Percentiles rank a stretch among this genome's conserved stretches.
These are phyloP conservation scores for Xerocomellus chrysenteron DNA, from an alignment of 768 basidiomycete genomes.

Conservation along the genomic window DNA sequence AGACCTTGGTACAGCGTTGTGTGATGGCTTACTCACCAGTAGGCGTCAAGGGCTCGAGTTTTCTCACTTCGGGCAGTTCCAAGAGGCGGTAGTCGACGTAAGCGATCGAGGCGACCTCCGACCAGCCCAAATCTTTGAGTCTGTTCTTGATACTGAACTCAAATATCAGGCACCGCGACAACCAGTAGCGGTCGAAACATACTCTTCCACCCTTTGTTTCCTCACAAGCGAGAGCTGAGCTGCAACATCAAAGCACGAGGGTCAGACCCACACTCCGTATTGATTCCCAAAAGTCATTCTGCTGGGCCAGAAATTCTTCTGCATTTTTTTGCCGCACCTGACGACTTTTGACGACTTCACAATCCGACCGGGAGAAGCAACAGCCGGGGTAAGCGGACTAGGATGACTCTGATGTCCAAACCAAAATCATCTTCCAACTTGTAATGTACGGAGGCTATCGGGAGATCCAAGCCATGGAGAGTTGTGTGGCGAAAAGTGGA, in stretches of 20 bases:
- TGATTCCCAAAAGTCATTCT: background rate
- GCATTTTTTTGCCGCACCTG: background rate
- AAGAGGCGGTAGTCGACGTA: background rate
- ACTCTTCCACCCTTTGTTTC: constrained; percentile 1
- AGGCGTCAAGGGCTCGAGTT: background rate
- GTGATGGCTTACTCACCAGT: constrained; percentile 1
- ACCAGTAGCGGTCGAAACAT: background rate
- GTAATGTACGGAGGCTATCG: background rate
- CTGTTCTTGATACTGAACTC: background rate
- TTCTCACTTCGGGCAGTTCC: constrained; percentile 7
- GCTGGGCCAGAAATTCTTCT: background rate
- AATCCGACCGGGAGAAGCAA: constrained; percentile 4
- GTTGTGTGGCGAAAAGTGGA: no score
- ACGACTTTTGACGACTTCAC: background rate
- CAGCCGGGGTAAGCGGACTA: rapidly evolving
- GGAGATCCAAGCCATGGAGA: background rate
- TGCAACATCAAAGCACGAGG: background rate
- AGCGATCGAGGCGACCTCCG: rapidly evolving
- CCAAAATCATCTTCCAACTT: no score
- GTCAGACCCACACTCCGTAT: constrained; percentile 1
- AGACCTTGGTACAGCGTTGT: background rate
- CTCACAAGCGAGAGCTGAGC: background rate
- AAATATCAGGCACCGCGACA: background rate
- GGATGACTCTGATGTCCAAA: background rate
- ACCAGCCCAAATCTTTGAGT: background rate